Base-by-base conservation (phyloP, 179 eudicot species). In the Patellifolia procumbens region DNA sequence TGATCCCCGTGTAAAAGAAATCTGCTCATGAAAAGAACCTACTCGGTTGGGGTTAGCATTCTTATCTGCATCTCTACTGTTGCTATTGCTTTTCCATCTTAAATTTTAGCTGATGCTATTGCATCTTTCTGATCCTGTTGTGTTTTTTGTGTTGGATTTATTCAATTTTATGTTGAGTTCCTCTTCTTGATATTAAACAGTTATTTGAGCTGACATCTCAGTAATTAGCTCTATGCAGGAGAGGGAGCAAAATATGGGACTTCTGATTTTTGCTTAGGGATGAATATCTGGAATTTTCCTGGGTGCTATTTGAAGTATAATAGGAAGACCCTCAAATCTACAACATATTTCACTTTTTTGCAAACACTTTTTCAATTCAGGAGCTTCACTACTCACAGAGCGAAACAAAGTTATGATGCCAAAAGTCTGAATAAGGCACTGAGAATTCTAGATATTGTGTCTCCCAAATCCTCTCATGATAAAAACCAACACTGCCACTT, bases 361-460 rank as follows among this genome's bases (percentile, higher is more conserved):
- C 68, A 28, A 29, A 24, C 68, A 71, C 60, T 39, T 53, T 31
- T 70, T 77, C 79, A 61, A 29, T 61, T 56, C 46, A 68, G 71
- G 73, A 34, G 65, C 66, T 74, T 80, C 65, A 76, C 76, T 70
- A 74, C 81, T 53, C 56, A 17, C 64, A 39, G 65, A 77, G 59
- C 67, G 16, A 76, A n/a, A n/a, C n/a, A 70, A 72, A 49, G 66
- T 45, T 39, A 39, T 22, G 75, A 74, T 22, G 22, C 9, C 43
- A 76, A 49, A 64, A 64, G 63, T 59, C 39, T 65, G 34, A 74
- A 79, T 17, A 82, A 79, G 73, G 85, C 85, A 34, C 70, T 76
- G 22, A 77, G 80, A 56, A 76, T 85, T 42, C 39, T 80, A 64
- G 76, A 82, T 73, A 77, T 85, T 13, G 79, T 85, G 62, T 82